Evolutionary conservation across 2,329 filamentous ascomycete genomes (phyloP), one percentile per base, ranked within the genome.

Genomic region (Phialocephala sp.): DNA sequence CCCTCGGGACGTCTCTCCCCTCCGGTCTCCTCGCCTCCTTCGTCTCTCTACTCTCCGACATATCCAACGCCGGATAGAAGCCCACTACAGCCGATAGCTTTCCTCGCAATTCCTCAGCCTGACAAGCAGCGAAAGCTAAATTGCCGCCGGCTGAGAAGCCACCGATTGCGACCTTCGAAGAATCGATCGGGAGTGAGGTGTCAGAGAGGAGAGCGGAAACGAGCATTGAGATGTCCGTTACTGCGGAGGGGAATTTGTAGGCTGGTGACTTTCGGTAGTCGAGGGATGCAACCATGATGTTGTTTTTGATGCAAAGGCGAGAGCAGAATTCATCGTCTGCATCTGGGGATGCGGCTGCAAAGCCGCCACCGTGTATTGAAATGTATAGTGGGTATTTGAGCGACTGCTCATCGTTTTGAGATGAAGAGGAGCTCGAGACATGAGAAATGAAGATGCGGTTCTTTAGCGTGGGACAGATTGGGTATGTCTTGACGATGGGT

Each of bases 71-170:
- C 1, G 82, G 79, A 66, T 83, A 85, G 43, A 83, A 73, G 1
- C 79, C 76, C 15, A 83, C 71, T 0, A 79, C 75, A 0, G 79
- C 81, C 6, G 71, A 64, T 11, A 80, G 65, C 22, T 58, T 62
- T 4, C 61, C 64, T 45, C 55, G 58, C 22, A 84, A 68, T 20
- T 36, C 41, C 0, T 77, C 74, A 11, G 80, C 70, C 68, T 83
- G 81, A 14, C 77, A 71, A 0, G 77, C 78, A 1, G 77, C 73
- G 0, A 85, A 75, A 0, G 79, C 73, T 0, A 85, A 76, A 71
- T 83, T 85, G 1, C 79, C 84, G 20, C 84, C 84, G 0, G 84
- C 83, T 20, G 80, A 82, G 73, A 82, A 85, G 18, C 84, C 84
- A 1, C 76, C 78, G 0, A 85, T 67, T 0, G 79, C 78, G 12